phyloP scores from a whole-genome alignment of 176 grass and related monocot species.

The Carex scoparia region DNA sequence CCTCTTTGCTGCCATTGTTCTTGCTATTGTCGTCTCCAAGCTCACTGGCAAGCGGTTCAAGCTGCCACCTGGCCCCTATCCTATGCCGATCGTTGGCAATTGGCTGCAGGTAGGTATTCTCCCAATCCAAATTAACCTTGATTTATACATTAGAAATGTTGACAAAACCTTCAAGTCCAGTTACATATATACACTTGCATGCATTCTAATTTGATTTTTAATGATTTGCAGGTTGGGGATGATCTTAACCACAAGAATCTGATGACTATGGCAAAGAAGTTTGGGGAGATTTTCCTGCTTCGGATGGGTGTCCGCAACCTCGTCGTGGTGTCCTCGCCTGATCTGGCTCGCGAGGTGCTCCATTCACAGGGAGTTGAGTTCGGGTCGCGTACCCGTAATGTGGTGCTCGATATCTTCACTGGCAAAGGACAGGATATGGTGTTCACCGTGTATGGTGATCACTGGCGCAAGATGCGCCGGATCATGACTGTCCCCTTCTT shows the following conservation, averaged over 20 bases:
- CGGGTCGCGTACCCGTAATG: slow-evolving; percentile 92
- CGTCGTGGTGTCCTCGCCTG: slow-evolving; percentile 69
- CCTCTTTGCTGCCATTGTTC: slow-evolving; percentile 66
- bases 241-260: slow-evolving; percentile 91
- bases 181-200: neutral
- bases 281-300: slow-evolving; percentile 83
- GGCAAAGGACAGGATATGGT: slow-evolving; percentile 91
- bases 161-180: neutral
- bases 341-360: slow-evolving; percentile 84
- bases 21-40: slow-evolving; percentile 67
- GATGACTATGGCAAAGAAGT: slow-evolving; percentile 53
- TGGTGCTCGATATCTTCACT: slow-evolving; percentile 97
- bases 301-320: slow-evolving; percentile 93
- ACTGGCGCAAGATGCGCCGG: slow-evolving; percentile 98
- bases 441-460: slow-evolving; percentile 91
- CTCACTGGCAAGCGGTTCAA: slow-evolving; percentile 59
- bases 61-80: slow-evolving; percentile 46
- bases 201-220: neutral
- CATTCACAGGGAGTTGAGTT: slow-evolving; percentile 97
- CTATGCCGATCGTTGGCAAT: slow-evolving; percentile 75
- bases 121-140: neutral
- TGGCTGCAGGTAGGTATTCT: slow-evolving; percentile 52
- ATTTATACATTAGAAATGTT: neutral
- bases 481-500: slow-evolving; percentile 98
- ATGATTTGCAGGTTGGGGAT: slow-evolving; percentile 50